A percentile compares a stretch with the other conserved stretches of the same genome.
phyloP scores from a whole-genome alignment of 805 yeast genomes.

The Monosporozyma servazzii region DNA sequence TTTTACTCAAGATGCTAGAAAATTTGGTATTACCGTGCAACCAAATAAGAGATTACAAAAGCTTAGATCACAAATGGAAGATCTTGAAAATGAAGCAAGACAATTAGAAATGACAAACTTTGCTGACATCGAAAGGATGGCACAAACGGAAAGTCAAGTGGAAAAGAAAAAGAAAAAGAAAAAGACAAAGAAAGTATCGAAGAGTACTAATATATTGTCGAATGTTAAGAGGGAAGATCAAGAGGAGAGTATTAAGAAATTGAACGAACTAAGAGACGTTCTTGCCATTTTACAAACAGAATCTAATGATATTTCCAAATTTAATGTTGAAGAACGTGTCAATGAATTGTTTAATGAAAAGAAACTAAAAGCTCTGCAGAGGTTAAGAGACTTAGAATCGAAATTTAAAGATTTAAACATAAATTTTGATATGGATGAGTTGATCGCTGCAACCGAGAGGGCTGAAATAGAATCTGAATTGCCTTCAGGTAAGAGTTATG shows the following conservation, averaged over 20 bases:
- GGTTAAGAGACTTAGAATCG: constrained; percentile 60
- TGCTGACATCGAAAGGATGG: constrained; percentile 35
- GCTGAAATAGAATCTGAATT: background rate
- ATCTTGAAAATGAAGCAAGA: constrained; percentile 73
- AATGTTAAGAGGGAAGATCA: constrained; percentile 25
- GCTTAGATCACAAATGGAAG: constrained; percentile 76
- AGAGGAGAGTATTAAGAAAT: constrained; percentile 45
- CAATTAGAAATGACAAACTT: constrained; percentile 82
- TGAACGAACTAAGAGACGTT: constrained; percentile 47
- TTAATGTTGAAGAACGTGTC: constrained; percentile 42
- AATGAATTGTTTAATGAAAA: constrained; percentile 51
- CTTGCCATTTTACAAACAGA: constrained; percentile 58
- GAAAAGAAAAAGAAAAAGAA: constrained; percentile 5
- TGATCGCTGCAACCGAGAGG: constrained; percentile 1
- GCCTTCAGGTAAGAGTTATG: background rate
- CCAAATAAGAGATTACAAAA: constrained; percentile 70
- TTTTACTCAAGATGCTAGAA: constrained; percentile 34
- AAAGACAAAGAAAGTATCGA: constrained; percentile 16
- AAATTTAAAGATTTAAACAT: constrained; percentile 58
- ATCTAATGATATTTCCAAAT: constrained; percentile 67
- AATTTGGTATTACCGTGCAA: constrained; percentile 40
- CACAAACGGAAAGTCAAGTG: constrained; percentile 5
- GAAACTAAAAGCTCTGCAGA: constrained; percentile 57
- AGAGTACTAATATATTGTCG: constrained; percentile 14
- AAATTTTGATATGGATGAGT: constrained; percentile 32